phyloP scores from a whole-genome alignment of 768 basidiomycete genomes.

The Fomitopsis pulvina region DNA sequence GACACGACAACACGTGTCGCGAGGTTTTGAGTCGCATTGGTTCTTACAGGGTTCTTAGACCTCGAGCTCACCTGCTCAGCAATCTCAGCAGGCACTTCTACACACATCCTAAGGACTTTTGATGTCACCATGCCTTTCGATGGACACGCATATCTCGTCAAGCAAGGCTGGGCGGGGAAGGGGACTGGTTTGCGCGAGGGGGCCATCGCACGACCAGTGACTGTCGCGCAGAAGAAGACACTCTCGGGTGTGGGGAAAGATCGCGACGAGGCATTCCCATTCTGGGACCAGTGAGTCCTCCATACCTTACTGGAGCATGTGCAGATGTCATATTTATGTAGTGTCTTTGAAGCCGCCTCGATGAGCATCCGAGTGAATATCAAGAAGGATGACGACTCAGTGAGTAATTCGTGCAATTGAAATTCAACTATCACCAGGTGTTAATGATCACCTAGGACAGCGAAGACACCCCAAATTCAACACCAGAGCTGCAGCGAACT shows the following conservation, averaged over 20 bases:
- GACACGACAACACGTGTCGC: neutral
- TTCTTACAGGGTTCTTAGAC: too few species aligned
- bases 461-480: slow-evolving; percentile 7
- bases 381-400: slow-evolving; percentile 35
- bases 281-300: slow-evolving; percentile 92
- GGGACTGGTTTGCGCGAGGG: slow-evolving; percentile 83
- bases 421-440: neutral
- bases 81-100: too few species aligned
- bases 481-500: slow-evolving; percentile 44
- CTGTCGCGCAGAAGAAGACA: slow-evolving; percentile 78
- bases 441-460: slow-evolving; percentile 12
- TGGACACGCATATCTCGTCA: slow-evolving; percentile 62
- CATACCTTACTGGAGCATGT: neutral
- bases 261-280: slow-evolving; percentile 91
- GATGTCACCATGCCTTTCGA: slow-evolving; percentile 52
- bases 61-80: too few species aligned
- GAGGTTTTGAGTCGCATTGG: neutral
- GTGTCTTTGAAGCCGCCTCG: slow-evolving; percentile 77
- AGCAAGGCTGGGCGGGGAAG: slow-evolving; percentile 86
- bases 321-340: slow-evolving; percentile 21
- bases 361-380: slow-evolving; percentile 74
- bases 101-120: too few species aligned
- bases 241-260: slow-evolving; percentile 88
- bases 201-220: slow-evolving; percentile 69
- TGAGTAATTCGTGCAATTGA: slow-evolving; percentile 3